These are phyloP conservation scores for Fusarium sp. DNA, from an alignment of 2,329 filamentous ascomycete genomes.

Conservation along the genomic window DNA sequence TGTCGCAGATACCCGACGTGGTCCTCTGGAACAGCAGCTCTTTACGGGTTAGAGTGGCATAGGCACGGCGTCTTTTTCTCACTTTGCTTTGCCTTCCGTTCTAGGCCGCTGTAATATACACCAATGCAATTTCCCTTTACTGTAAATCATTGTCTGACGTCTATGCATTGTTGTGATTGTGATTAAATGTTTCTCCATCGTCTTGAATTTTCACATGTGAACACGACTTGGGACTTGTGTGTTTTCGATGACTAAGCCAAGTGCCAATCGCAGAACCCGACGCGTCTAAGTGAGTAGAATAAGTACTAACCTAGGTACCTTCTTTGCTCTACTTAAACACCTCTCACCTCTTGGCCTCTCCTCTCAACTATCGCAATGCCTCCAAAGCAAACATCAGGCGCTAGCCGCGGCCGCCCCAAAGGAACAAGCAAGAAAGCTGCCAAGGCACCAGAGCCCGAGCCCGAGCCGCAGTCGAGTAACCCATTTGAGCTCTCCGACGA, in stretches of 20 bases:
- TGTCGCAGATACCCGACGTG: constrained; percentile 54
- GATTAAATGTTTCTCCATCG: neutral
- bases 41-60: constrained; percentile 62
- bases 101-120: constrained; percentile 73
- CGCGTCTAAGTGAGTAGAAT: neutral
- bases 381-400: constrained; percentile 53
- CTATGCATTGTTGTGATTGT: neutral
- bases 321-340: too few relatives aligned
- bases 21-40: constrained; percentile 56
- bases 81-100: constrained; percentile 59
- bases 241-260: constrained; percentile 29
- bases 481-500: constrained; percentile 53
- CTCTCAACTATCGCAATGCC: constrained; percentile 51
- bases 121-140: constrained; percentile 62
- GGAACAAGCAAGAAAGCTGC: constrained; percentile 41
- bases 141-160: constrained; percentile 13
- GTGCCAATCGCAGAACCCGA: neutral
- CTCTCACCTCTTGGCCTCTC: neutral
- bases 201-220: too few relatives aligned
- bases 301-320: neutral
- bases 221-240: neutral
- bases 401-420: constrained; percentile 53
- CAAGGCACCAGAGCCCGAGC: constrained; percentile 35
- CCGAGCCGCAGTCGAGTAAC: constrained; percentile 48
- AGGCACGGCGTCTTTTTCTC: constrained; percentile 59